Evolutionary conservation across 192 early-diverging fungal species (phyloP).

Genomic region (Rhizoclosmatium sp.): DNA sequence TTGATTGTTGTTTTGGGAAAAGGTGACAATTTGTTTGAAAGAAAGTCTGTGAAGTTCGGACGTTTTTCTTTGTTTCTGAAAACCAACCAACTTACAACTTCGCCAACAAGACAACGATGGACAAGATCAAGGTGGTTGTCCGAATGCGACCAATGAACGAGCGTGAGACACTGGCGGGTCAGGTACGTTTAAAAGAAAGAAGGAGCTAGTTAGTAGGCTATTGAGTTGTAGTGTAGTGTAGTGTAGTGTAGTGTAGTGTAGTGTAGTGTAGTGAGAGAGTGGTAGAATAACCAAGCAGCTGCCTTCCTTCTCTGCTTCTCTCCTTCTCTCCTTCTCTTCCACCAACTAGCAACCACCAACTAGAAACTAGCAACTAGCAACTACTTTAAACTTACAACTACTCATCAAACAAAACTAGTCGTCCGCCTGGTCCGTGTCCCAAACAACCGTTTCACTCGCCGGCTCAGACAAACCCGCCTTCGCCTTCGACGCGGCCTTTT

Average conservation of each 20-base stretch:
- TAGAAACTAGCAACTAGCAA: no score
- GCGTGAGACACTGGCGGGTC: conserved; percentile 8
- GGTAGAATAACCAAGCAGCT: neutral
- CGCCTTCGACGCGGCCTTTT: conserved; percentile 18
- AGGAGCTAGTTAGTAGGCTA: no score
- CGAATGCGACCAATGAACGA: conserved; percentile 32
- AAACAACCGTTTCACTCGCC: neutral
- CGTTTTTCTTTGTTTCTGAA: conserved; percentile 7
- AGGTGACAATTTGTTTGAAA: no score
- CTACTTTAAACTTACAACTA: no score
- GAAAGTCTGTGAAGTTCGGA: no score
- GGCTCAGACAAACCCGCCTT: neutral
- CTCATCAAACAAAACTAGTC: no score
- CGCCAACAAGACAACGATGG: neutral
- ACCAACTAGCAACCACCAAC: no score
- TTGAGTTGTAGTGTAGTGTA: no score
- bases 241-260: no score
- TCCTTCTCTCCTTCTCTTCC: no score
- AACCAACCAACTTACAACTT: neutral
- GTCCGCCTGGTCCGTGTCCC: no score
- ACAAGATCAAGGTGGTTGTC: conserved; percentile 28
- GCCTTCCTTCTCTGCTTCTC: neutral
- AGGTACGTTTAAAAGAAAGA: neutral
- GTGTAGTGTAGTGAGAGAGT: no score
- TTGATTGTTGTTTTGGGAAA: neutral